Base-by-base conservation (phyloP, 2,329 filamentous ascomycete genomes). In the Phialocephala subalpina region DNA sequence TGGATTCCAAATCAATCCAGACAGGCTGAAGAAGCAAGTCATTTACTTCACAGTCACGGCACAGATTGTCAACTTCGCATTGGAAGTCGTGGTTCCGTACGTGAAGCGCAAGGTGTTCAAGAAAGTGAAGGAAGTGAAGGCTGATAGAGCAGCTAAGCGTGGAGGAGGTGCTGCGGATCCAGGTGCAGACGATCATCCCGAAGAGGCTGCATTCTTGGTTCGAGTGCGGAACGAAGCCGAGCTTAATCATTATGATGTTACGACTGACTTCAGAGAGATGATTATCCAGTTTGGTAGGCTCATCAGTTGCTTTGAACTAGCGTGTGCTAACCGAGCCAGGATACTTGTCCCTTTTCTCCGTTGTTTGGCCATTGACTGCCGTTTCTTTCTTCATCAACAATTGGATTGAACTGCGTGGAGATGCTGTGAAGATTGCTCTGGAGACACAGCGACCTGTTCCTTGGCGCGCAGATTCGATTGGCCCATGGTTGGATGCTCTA, bases 21-120 rank as follows among this genome's bases (percentile, higher is more conserved):
- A 90, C 70, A 86, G 96, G 18, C 87, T 98, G 40, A 92, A 90
- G 73, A 92, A 94, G 72, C 95, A 98, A 77, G 93, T 97, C 77
- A 96, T 97, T 69, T 98, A 97, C 80, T 96, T 97, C 69, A 97
- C 95, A 0, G 92, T 98, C 36, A 97, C 95, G 0, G 95, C 94
- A 0, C 95, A 97, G 76, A 86, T 97, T 42, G 90, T 99, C 73
- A 96, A 92, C 76, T 90, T 97, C 62, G 89, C 86, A 14, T 89
- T 95, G 67, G 96, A 99, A 78, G 87, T 94, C 5, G 82, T 97
- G 40, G 87, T 97, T 1, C 96, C 96, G 0, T 94, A 93, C 71
- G 80, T 93, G 60, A 97, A 97, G 79, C 90, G 92, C 67, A 88
- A 89, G 73, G 87, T 90, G 0, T 90, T 92, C 76, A 86, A 88